Percentiles rank a stretch among this genome's conserved stretches.
Conservation (phyloP, 768 basidiomycete genomes). For the Clathrus columnatus region DNA sequence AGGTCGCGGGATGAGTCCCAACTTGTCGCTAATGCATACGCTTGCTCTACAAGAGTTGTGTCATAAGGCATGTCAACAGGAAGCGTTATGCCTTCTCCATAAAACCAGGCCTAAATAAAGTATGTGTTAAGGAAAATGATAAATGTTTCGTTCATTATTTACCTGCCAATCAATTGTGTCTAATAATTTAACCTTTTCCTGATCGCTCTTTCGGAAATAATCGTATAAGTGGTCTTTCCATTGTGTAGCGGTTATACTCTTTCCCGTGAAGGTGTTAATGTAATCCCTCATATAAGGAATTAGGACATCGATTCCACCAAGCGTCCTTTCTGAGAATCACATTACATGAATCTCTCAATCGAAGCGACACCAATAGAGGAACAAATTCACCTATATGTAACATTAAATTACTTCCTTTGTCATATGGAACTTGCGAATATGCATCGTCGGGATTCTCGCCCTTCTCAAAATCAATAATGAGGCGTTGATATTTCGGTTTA, state of each 20-base stretch:
- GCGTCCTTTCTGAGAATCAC: conserved; percentile 42
- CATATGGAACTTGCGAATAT: conserved; percentile 70
- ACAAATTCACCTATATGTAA: conserved; percentile 59
- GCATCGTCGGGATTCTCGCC: conserved; percentile 77
- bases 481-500: conserved; percentile 65
- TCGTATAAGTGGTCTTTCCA: conserved; percentile 76
- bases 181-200: conserved; percentile 53
- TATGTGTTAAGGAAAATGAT: not conserved
- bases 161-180: conserved; percentile 75
- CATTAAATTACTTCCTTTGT: conserved; percentile 85
- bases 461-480: conserved; percentile 64
- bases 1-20: conserved; percentile 61
- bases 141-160: conserved; percentile 18
- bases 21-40: conserved; percentile 60
- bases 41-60: conserved; percentile 53
- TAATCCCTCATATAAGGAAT: conserved; percentile 80
- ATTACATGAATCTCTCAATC: not conserved
- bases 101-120: conserved; percentile 58
- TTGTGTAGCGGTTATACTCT: conserved; percentile 73
- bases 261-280: conserved; percentile 69
- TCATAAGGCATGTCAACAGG: conserved; percentile 75
- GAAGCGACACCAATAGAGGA: not conserved
- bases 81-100: conserved; percentile 66
- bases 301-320: conserved; percentile 80
- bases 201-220: conserved; percentile 55